Percentiles rank a stretch among this genome's conserved stretches.
Evolutionary conservation across 495 filamentous ascomycete species (phyloP).

Genomic region (Lepidopterella palustris): DNA sequence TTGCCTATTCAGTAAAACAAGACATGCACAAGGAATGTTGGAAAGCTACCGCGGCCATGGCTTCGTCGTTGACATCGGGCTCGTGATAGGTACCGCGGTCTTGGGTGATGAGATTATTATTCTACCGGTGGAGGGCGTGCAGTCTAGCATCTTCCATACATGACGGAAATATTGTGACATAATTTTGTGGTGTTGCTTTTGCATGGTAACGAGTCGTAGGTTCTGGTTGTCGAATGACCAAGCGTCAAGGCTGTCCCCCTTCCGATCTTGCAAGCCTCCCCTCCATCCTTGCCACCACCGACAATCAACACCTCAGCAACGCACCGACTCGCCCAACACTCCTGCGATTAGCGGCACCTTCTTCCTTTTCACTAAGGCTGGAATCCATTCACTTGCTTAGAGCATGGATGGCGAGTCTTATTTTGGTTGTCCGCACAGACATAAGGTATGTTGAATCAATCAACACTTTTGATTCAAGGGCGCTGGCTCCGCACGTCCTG

Average conservation of each 20-base stretch:
- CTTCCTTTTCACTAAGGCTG: neutral
- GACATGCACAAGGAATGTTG: neutral
- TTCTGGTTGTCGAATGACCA: neutral
- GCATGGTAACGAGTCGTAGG: neutral
- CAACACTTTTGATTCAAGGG: neutral
- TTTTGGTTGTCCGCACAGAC: conserved; percentile 15
- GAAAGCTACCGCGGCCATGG: conserved; percentile 5
- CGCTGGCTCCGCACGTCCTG: neutral
- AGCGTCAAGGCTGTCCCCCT: neutral
- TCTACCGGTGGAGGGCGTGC: no score
- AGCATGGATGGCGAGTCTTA: conserved; percentile 26
- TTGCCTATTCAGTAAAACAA: conserved; percentile 1
- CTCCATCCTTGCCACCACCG: conserved; percentile 18
- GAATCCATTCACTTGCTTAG: neutral
- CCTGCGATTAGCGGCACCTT: conserved; percentile 7
- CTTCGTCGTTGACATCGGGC: conserved; percentile 16
- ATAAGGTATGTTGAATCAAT: conserved; percentile 17
- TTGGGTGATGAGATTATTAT: neutral
- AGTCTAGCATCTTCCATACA: no score
- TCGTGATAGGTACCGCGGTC: neutral
- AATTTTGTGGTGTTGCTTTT: neutral
- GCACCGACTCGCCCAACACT: conserved; percentile 7
- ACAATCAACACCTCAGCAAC: conserved; percentile 1
- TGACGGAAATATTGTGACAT: no score
- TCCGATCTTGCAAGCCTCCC: neutral